Evolutionary conservation across 257 asterid genomes (phyloP).

Genomic region (Thymus mandschuricus): DNA sequence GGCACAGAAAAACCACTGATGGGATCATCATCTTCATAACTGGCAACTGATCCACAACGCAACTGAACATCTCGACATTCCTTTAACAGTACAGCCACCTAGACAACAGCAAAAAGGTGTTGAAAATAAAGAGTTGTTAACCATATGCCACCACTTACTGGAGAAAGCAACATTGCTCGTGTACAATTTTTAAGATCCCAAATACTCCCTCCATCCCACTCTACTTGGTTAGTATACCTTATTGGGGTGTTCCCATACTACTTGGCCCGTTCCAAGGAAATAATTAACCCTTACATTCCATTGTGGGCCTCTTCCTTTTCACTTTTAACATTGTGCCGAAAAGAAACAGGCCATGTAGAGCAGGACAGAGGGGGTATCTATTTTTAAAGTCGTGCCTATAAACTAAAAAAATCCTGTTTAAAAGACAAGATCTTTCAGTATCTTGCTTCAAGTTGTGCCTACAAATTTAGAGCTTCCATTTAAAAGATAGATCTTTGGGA

Average conservation of each 20-base stretch:
- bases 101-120: slow-evolving; percentile 21
- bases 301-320: no score
- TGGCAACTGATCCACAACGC: slow-evolving; percentile 75
- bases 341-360: no score
- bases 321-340: no score
- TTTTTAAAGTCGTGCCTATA: not conserved
- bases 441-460: not conserved
- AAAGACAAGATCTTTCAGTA: no score
- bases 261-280: no score
- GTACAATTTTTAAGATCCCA: not conserved
- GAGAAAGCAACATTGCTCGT: not conserved
- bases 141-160: no score
- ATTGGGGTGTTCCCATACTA: no score
- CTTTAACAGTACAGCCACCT: slow-evolving; percentile 86
- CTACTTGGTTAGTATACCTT: no score
- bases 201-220: no score
- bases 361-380: no score
- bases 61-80: slow-evolving; percentile 93
- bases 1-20: slow-evolving; percentile 34
- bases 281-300: no score
- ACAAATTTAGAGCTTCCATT: not conserved
- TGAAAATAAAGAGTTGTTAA: not conserved
- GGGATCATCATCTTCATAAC: slow-evolving; percentile 38
- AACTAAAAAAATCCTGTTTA: no score
- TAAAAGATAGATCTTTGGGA: slow-evolving; percentile 10